These are phyloP conservation scores for Wickerhamiella australiensis DNA, from an alignment of 805 yeast genomes.

Conservation along the genomic window DNA sequence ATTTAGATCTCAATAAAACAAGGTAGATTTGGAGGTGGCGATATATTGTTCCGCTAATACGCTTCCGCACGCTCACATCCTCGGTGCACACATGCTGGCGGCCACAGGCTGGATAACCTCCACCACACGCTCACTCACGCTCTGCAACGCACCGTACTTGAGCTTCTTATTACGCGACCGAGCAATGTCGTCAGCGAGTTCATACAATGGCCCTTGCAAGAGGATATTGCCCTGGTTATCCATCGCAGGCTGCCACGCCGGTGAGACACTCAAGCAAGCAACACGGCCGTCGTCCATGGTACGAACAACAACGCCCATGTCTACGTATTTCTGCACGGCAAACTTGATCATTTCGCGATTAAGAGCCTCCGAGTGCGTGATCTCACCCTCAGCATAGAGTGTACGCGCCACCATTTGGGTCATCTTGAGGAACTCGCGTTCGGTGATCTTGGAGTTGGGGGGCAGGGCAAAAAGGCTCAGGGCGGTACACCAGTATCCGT, in stretches of 20 bases:
- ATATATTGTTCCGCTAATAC: too few relatives aligned
- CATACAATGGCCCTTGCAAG: conserved; percentile 26
- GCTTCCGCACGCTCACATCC: conserved; percentile 6
- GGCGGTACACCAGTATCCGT: conserved; percentile 34
- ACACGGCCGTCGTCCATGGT: conserved; percentile 17
- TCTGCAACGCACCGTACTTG: conserved; percentile 22
- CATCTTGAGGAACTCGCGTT: conserved; percentile 25
- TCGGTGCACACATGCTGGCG: conserved; percentile 8
- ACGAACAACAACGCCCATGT: conserved; percentile 27
- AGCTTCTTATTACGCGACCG: conserved; percentile 30
- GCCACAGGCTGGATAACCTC: conserved; percentile 17
- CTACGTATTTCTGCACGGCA: conserved; percentile 28
- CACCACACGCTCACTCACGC: conserved; percentile 18
- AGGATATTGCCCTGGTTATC: conserved; percentile 16
- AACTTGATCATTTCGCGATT: conserved; percentile 31
- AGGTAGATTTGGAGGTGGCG: too few relatives aligned
- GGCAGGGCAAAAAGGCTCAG: conserved; percentile 29
- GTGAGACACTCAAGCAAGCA: conserved; percentile 19
- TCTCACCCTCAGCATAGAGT: conserved; percentile 33
- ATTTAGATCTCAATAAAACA: too few relatives aligned
- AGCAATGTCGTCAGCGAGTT: conserved; percentile 27
- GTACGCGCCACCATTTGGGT: conserved; percentile 34
- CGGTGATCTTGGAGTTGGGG: conserved; percentile 22
- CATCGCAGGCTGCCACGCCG: conserved; percentile 19
- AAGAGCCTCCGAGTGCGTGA: conserved; percentile 32